A percentile compares a stretch with the other conserved stretches of the same genome.
Evolutionary conservation across 441 rosid species (phyloP).

Genomic region (Corymbia calophylla): DNA sequence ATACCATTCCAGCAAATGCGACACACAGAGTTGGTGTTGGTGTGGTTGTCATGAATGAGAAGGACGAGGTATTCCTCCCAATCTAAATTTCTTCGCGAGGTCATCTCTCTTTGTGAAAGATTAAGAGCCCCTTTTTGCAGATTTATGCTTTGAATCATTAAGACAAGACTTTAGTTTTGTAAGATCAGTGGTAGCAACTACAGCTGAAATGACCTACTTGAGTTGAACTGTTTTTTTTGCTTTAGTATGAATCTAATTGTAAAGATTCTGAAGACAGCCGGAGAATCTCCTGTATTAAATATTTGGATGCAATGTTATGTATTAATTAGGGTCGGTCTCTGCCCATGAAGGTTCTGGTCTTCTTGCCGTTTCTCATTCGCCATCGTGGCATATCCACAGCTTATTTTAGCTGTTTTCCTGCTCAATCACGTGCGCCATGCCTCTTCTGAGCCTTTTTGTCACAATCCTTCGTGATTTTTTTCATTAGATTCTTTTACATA

Average conservation of each 20-base stretch:
- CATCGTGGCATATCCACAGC: neutral
- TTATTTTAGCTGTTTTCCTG: neutral
- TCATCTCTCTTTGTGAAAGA: neutral
- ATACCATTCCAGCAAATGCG: slow-evolving; percentile 80
- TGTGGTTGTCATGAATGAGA: slow-evolving; percentile 73
- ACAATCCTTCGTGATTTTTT: neutral
- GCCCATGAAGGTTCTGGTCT: neutral
- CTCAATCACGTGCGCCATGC: neutral
- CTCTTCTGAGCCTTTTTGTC: neutral
- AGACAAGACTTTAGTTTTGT: neutral
- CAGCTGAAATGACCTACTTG: neutral
- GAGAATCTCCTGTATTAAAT: neutral
- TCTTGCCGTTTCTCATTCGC: neutral
- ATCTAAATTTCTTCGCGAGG: neutral
- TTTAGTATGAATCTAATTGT: neutral
- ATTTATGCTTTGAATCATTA: neutral
- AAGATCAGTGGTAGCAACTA: neutral
- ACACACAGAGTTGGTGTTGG: slow-evolving; percentile 71
- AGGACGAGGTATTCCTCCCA: slow-evolving; percentile 49
- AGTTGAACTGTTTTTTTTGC: neutral
- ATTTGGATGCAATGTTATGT: neutral
- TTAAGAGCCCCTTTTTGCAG: neutral
- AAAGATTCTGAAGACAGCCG: neutral
- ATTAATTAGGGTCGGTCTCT: neutral
- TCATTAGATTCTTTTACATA: neutral